phyloP scores from a whole-genome alignment of 306 rosid genomes.

The Cucurbita argyrosperma region DNA sequence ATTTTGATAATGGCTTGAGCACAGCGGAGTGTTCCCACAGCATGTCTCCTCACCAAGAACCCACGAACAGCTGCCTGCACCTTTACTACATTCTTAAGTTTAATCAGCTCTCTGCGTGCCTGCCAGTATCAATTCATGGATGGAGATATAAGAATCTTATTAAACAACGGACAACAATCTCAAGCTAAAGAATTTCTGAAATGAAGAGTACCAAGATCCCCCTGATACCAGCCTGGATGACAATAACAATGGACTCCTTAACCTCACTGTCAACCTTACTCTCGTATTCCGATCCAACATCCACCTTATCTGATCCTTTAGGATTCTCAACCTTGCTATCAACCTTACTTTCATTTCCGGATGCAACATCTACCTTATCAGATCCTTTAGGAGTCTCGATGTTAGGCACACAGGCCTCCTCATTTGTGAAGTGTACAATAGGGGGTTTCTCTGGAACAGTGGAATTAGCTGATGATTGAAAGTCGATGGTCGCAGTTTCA shows the following conservation, averaged over 20 bases:
- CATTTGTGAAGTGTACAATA: slow-evolving; percentile 26
- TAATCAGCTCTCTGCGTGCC: slow-evolving; percentile 44
- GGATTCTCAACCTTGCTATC: slow-evolving; percentile 26
- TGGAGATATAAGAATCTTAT: background rate
- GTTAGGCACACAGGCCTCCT: slow-evolving; percentile 37
- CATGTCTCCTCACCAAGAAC: slow-evolving; percentile 78
- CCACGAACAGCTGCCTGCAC: slow-evolving; percentile 96
- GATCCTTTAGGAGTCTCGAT: slow-evolving; percentile 23
- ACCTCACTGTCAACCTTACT: slow-evolving; percentile 21
- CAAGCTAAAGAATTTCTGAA: slow-evolving; percentile 1
- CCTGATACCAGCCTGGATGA: slow-evolving; percentile 65
- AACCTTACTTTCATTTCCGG: slow-evolving; percentile 28
- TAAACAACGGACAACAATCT: background rate
- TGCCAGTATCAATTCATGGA: slow-evolving; percentile 11
- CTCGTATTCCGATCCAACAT: slow-evolving; percentile 21
- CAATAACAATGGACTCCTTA: slow-evolving; percentile 45
- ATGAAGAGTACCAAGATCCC: slow-evolving; percentile 51
- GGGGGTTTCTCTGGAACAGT: slow-evolving; percentile 41
- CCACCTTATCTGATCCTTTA: slow-evolving; percentile 19
- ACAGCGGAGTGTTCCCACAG: slow-evolving; percentile 84
- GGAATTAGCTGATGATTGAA: slow-evolving; percentile 26
- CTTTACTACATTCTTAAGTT: slow-evolving; percentile 50
- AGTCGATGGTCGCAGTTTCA: slow-evolving; percentile 32
- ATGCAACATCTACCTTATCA: slow-evolving; percentile 12
- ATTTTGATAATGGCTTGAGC: slow-evolving; percentile 70